phyloP scores from a whole-genome alignment of 2,329 filamentous ascomycete genomes.

The Fusarium verticillioides region DNA sequence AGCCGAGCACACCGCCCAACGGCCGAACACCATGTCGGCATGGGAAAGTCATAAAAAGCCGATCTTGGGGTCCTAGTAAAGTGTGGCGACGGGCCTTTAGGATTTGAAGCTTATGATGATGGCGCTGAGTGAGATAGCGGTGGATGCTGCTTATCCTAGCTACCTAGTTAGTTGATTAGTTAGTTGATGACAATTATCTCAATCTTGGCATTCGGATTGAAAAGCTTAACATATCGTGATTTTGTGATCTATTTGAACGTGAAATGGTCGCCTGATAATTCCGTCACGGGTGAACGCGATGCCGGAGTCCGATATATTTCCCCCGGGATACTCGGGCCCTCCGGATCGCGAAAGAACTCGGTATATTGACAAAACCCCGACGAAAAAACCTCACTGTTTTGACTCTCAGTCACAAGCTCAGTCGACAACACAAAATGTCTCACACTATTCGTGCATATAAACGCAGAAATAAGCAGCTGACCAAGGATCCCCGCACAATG shows the following conservation, averaged over 20 bases:
- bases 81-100: neutral
- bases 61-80: neutral
- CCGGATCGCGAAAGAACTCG: slow-evolving; percentile 1
- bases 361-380: slow-evolving; percentile 9
- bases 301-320: neutral
- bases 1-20: slow-evolving; percentile 30
- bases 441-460: neutral
- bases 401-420: neutral
- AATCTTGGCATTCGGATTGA: neutral
- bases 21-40: slow-evolving; percentile 2
- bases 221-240: neutral
- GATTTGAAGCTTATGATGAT: slow-evolving; percentile 1
- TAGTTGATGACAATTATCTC: neutral
- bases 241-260: neutral
- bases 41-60: slow-evolving; percentile 10
- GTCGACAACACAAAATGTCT: neutral
- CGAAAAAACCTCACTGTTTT: neutral
- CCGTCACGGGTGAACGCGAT: neutral
- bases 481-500: neutral
- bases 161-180: neutral
- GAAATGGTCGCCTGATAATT: neutral
- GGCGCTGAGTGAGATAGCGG: neutral
- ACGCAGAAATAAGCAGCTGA: slow-evolving; percentile 27
- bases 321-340: slow-evolving; percentile 9
- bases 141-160: neutral